phyloP scores from a whole-genome alignment of 1,139 yeast species.

The Sugiyamaella xylanicola region DNA sequence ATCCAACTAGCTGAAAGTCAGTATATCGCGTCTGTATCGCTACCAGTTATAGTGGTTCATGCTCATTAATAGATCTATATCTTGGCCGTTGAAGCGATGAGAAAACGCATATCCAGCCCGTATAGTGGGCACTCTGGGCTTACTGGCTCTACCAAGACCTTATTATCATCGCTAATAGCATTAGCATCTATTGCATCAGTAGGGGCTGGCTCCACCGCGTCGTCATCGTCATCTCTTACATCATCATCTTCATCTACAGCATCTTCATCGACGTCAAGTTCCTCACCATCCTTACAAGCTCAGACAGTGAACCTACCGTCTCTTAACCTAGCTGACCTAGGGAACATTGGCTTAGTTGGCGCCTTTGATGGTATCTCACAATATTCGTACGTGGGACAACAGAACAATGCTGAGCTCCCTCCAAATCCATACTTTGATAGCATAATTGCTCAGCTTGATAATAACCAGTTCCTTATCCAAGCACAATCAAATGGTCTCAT shows the following conservation, averaged over 20 bases:
- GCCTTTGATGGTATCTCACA: constrained; percentile 61
- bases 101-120: neutral
- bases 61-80: neutral
- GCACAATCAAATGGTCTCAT: constrained; percentile 39
- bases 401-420: constrained; percentile 26
- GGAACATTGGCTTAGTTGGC: constrained; percentile 64
- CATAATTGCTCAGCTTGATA: constrained; percentile 33
- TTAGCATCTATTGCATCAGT: neutral
- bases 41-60: neutral
- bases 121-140: neutral
- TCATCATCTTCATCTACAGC: neutral
- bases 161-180: neutral
- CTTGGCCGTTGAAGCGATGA: neutral
- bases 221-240: neutral
- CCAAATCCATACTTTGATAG: constrained; percentile 30
- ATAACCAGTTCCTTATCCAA: constrained; percentile 27
- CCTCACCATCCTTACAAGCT: neutral
- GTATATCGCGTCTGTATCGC: neutral
- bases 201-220: neutral
- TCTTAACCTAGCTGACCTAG: constrained; percentile 37
- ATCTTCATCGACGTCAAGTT: neutral
- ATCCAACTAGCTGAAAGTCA: neutral
- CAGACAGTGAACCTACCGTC: constrained; percentile 35
- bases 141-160: neutral
- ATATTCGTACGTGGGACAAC: constrained; percentile 58